These are phyloP conservation scores for Dothideomycetes sp. DNA, from an alignment of 2,329 filamentous ascomycete species.

Conservation along the genomic window DNA sequence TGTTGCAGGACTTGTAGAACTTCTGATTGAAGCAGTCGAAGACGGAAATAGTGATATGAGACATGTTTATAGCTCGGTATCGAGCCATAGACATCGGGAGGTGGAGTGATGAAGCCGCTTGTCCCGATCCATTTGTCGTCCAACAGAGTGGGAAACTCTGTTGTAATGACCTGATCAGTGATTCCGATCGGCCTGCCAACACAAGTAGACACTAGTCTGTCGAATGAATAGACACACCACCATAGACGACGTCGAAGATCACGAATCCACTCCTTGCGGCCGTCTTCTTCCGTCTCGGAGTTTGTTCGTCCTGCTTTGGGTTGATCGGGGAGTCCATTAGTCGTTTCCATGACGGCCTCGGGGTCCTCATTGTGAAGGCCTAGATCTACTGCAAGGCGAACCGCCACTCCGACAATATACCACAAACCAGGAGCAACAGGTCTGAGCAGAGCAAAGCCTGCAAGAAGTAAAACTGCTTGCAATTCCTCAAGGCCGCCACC, in stretches of 20 bases:
- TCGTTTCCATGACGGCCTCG: conserved; percentile 46
- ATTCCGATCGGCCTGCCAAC: conserved; percentile 90
- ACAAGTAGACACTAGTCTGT: conserved; percentile 88
- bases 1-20: conserved; percentile 90
- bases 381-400: conserved; percentile 80
- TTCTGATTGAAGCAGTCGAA: conserved; percentile 83
- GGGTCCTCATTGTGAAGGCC: conserved; percentile 82
- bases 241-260: conserved; percentile 79
- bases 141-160: conserved; percentile 79
- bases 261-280: conserved; percentile 69
- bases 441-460: conserved; percentile 80
- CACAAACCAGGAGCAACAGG: conserved; percentile 89
- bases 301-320: conserved; percentile 16
- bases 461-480: conserved; percentile 82
- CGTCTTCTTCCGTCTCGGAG: conserved; percentile 41
- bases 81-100: conserved; percentile 29
- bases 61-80: conserved; percentile 78
- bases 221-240: conserved; percentile 96
- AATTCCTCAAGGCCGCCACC: conserved; percentile 87
- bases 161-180: conserved; percentile 92
- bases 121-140: conserved; percentile 84
- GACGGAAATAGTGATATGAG: conserved; percentile 81
- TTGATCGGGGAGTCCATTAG: conserved; percentile 24
- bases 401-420: conserved; percentile 94
- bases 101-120: conserved; percentile 56